Base-by-base conservation (phyloP, 805 yeast genomes). In the Cephaloascus fragrans region DNA sequence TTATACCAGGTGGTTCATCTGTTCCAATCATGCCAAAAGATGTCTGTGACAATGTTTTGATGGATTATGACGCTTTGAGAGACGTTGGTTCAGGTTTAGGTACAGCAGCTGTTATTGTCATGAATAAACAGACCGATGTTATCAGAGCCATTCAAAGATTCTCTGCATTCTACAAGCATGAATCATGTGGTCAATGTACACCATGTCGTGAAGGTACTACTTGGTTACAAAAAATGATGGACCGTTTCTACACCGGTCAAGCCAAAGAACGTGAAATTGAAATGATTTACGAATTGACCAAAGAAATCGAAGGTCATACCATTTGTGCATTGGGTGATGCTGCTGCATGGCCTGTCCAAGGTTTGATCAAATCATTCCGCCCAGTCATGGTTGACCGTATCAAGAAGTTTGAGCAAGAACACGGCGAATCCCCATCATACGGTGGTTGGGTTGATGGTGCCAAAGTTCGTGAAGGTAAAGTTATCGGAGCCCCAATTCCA, bases 121-220 rank as follows among this genome's bases (percentile, higher is more conserved):
- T 86, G 85, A 83, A 85, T 70, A 82, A 84, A 67, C 77, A 80
- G 51, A 83, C 94, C 31, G 95, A 86, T 58, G 77, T 86, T 39
- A 77, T 86, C 44, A 73, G 87, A 47, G 93, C 90, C 49, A 86
- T 86, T 57, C 94, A 86, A 63, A 74, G 95, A 61, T 75, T 86
- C 53, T 62, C 90, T 34, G 78, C 83, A 34, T 86, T 86, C 61
- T 86, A 84, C 69, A 83, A 82, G 68, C 95, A 86, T 64, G 95
- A 86, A 70, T 82, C 93, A 5, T 86, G 95, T 67, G 95, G 95
- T 43, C 95, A 86, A 67, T 86, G 95, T 69, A 86, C 95, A 3
- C 95, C 95, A 42, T 86, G 95, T 66, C 78, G 96, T 59, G 95
- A 86, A 65, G 96, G 96, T 42, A 85, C 95, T 34, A 81, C 94